phyloP scores from a whole-genome alignment of 257 asterid species.

The Solanum dulcamara region DNA sequence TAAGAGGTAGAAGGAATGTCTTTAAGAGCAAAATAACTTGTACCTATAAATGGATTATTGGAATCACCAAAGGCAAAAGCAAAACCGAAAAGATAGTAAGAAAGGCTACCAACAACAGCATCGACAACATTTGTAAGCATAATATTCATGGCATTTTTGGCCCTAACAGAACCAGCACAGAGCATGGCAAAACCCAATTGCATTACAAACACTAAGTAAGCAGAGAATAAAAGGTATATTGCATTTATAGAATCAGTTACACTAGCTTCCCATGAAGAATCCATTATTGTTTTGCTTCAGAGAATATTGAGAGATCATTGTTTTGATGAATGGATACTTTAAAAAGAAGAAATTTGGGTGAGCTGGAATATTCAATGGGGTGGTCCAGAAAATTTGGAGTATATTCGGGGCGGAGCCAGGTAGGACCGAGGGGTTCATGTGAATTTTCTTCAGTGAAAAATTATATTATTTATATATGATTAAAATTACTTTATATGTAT shows the following conservation, averaged over 20 bases:
- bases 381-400: not conserved
- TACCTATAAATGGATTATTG: conserved; percentile 78
- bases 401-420: not conserved
- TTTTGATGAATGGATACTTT: not conserved
- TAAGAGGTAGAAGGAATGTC: conserved; percentile 28
- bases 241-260: conserved; percentile 56
- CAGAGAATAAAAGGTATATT: conserved; percentile 76
- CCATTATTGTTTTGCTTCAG: conserved; percentile 18
- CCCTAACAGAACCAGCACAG: conserved; percentile 90
- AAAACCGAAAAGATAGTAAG: conserved; percentile 25
- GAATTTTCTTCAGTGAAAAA: no score
- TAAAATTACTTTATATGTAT: not conserved
- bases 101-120: conserved; percentile 86
- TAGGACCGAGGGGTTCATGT: not conserved
- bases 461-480: no score
- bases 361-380: not conserved
- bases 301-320: not conserved
- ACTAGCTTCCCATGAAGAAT: conserved; percentile 50
- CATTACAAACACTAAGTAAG: conserved; percentile 82
- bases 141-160: conserved; percentile 83
- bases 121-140: conserved; percentile 94
- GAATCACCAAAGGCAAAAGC: conserved; percentile 65
- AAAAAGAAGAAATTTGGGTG: not conserved
- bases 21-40: conserved; percentile 52
- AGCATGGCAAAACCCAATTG: conserved; percentile 94